Evolutionary conservation across 1,284 basidiomycete species (phyloP).

Genomic region (Trichosporon sp.): DNA sequence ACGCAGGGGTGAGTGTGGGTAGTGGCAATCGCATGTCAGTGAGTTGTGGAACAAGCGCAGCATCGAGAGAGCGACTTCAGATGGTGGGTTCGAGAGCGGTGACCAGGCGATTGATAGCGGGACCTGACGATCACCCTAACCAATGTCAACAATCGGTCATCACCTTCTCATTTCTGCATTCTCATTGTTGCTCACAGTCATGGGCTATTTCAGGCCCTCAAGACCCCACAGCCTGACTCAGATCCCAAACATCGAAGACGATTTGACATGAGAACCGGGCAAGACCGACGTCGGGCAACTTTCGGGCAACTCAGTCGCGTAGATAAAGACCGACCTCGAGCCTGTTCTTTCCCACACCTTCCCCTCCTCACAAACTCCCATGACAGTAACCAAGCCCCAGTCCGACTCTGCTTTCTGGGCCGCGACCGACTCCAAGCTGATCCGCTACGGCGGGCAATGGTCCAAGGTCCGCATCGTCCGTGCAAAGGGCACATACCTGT

Average conservation of each 20-base stretch:
- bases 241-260: not conserved
- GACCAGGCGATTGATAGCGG: no score
- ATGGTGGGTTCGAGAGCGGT: no score
- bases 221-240: no score
- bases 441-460: slow-evolving; percentile 36
- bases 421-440: slow-evolving; percentile 32
- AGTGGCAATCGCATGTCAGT: no score
- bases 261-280: not conserved
- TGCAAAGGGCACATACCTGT: slow-evolving; percentile 33
- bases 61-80: no score
- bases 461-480: slow-evolving; percentile 31
- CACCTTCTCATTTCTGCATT: no score
- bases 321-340: slow-evolving; percentile 1
- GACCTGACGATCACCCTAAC: no score
- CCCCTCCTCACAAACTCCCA: not conserved
- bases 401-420: slow-evolving; percentile 36
- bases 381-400: slow-evolving; percentile 18
- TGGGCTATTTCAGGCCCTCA: no score
- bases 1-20: no score
- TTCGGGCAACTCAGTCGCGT: not conserved
- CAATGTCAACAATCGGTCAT: no score
- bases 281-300: not conserved
- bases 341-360: not conserved
- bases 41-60: no score
- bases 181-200: no score